These are phyloP conservation scores for Bipolaris sorokiniana DNA, from an alignment of 2,329 filamentous ascomycete genomes.

Conservation along the genomic window DNA sequence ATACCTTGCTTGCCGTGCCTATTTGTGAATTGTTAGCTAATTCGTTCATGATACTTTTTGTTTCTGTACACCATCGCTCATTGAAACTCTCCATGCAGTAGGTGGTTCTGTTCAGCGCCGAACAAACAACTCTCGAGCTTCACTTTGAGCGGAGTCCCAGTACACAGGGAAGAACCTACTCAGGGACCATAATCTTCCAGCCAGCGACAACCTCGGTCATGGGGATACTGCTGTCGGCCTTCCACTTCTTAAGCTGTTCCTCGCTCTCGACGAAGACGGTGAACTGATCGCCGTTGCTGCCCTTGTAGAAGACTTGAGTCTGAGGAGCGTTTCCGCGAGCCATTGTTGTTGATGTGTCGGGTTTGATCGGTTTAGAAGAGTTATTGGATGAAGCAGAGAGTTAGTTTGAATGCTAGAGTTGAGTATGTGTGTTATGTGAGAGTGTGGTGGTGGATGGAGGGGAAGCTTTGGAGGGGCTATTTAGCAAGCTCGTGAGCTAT, in stretches of 20 bases:
- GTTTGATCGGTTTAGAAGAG: conserved; percentile 9
- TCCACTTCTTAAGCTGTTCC: conserved; percentile 78
- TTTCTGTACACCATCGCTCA: background rate
- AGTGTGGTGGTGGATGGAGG: conserved; percentile 20
- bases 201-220: conserved; percentile 83
- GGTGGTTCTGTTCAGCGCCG: background rate
- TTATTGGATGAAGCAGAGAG: background rate
- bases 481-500: conserved; percentile 35
- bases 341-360: conserved; percentile 29
- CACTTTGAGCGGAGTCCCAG: background rate
- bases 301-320: conserved; percentile 87
- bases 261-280: conserved; percentile 68
- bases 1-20: conserved; percentile 88
- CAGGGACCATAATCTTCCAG: conserved; percentile 88
- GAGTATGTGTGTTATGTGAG: conserved; percentile 1
- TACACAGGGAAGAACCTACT: conserved; percentile 63
- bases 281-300: conserved; percentile 68
- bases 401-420: background rate
- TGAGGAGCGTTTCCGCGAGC: conserved; percentile 60
- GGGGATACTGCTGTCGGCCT: conserved; percentile 76
- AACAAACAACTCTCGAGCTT: background rate
- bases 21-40: background rate
- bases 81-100: background rate
- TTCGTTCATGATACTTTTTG: background rate
- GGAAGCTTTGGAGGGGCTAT: conserved; percentile 45